phyloP scores from a whole-genome alignment of 176 grass and related monocot species.

The Triticum timopheevii region DNA sequence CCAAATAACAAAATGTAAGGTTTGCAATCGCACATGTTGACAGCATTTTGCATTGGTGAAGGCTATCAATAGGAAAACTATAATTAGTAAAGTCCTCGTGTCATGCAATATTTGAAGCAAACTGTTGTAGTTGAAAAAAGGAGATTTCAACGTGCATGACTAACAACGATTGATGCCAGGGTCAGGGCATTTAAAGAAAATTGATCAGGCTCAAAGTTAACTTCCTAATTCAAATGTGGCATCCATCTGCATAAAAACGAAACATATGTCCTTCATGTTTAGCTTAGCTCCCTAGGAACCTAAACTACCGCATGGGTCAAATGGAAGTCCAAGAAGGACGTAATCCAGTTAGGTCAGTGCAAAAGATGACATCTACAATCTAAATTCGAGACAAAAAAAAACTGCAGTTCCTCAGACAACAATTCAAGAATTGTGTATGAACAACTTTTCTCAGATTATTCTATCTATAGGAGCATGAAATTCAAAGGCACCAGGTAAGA shows the following conservation, averaged over 20 bases:
- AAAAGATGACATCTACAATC: neutral
- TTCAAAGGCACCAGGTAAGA: neutral
- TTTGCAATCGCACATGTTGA: neutral
- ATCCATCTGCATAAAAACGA: neutral
- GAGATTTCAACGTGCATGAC: neutral
- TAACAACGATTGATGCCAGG: neutral
- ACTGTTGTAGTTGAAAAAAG: neutral
- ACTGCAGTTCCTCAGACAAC: neutral
- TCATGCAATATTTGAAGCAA: slow-evolving; percentile 10
- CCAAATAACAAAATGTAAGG: slow-evolving; percentile 37
- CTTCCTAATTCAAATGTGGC: neutral
- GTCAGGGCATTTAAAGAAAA: neutral
- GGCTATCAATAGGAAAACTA: neutral
- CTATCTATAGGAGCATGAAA: neutral
- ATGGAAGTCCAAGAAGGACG: neutral
- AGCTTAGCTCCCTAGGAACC: neutral
- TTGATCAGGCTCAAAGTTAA: neutral
- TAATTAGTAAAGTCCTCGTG: neutral
- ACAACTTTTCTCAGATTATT: neutral
- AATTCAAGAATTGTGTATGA: neutral
- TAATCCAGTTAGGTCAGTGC: neutral
- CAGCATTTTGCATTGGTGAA: neutral
- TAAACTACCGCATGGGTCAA: neutral
- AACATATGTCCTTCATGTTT: slow-evolving; percentile 13
- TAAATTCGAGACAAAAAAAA: neutral